Base-by-base conservation (phyloP, 176 grass and related monocot species). In the Zea luxurians region DNA sequence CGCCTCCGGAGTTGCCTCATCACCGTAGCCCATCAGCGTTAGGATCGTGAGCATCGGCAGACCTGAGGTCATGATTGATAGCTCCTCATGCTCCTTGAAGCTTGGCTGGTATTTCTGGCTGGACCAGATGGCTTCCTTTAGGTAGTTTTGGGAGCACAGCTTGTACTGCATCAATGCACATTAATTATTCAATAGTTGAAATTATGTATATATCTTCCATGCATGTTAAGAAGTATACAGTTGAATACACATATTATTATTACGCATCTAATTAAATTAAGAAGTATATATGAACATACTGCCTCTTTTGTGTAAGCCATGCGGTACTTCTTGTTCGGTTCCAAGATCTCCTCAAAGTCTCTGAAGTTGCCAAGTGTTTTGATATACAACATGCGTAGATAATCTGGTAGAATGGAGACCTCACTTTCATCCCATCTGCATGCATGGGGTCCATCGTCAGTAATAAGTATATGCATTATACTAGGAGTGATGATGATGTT, bases 281-380 rank as follows among this genome's bases (percentile, higher is more conserved):
- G 27, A 27, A 27, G 27, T 27, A 27, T 27, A 27, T 27, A 27
- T 27, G 27, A 27, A 27, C 27, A 40, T 42, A 58, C 71, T 0
- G 49, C 49, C 2, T 20, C 40, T 74, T 8, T 20, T 0, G 43
- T 2, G 10, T 74, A 58, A 12, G 16, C 17, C 36, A 74, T 13
- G 10, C 71, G 71, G 3, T 74, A 74, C 50, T 74, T 74, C 43
- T 57, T 16, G 43, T 58, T 42, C 20, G 50, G 50, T 58, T 74
- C 20, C 50, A 74, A 58, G 7, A 9, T 58, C 5, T 74, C 50
- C 37, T 74, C 71, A 16, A 53, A 73, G 48, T 73, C 70, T 38
- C 38, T 73, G 41, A 53, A 54, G 48, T 53, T 73, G 0, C 36
- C 58, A 13, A 74, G 37, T 1, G 43, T 40, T 58, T 74, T 20